phyloP scores from a whole-genome alignment of 78 protist species.

The Dictyostelium citrinum region DNA sequence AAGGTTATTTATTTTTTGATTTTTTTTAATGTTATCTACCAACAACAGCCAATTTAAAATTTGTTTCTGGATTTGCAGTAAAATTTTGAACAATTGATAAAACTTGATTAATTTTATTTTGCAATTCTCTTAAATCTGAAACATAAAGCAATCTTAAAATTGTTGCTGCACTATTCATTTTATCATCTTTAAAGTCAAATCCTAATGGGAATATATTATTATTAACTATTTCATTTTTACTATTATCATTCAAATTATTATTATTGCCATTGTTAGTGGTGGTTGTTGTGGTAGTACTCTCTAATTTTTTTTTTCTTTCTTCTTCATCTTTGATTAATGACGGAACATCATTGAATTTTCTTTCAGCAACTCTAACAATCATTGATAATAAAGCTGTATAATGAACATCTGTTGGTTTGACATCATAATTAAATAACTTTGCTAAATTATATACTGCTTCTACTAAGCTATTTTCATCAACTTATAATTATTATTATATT shows the following conservation, averaged over 20 bases:
- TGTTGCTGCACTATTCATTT: slow-evolving; percentile 63
- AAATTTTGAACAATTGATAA: slow-evolving; percentile 42
- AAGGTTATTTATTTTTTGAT: too few relatives aligned
- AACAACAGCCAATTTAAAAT: slow-evolving; percentile 61
- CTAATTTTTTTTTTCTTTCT: background rate
- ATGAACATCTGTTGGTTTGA: slow-evolving; percentile 7
- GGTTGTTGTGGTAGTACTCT: background rate
- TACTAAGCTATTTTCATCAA: slow-evolving; percentile 7
- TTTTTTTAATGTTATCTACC: slow-evolving; percentile 26
- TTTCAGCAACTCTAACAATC: slow-evolving; percentile 63
- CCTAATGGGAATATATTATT: slow-evolving; percentile 59
- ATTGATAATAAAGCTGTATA: background rate
- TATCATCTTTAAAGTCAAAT: slow-evolving; percentile 56
- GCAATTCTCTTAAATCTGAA: slow-evolving; percentile 69
- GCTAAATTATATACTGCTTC: slow-evolving; percentile 18
- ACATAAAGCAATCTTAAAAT: slow-evolving; percentile 64
- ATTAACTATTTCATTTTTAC: slow-evolving; percentile 18
- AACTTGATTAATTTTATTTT: slow-evolving; percentile 60
- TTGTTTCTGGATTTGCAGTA: slow-evolving; percentile 72
- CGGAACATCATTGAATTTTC: slow-evolving; percentile 44
- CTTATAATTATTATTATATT: background rate
- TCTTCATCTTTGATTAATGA: background rate
- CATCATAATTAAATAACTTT: slow-evolving; percentile 25
- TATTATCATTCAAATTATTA: slow-evolving; percentile 11
- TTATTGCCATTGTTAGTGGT: background rate